Base-by-base conservation (phyloP, 352 stramenopile species). In the Phytopythium litorale region DNA sequence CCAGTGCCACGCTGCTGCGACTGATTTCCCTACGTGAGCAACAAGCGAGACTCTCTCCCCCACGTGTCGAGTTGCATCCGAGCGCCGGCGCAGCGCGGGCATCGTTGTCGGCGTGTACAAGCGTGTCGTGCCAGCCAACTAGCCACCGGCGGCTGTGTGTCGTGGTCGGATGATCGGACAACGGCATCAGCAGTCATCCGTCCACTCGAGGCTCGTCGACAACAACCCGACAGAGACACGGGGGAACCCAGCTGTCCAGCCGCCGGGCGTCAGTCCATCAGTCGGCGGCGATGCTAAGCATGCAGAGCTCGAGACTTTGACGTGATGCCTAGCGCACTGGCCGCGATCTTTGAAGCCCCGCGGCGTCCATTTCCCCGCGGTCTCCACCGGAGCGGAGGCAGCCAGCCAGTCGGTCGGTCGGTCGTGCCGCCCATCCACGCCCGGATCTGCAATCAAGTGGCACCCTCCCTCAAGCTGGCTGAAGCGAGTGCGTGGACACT, bases 391-490 rank as follows among this genome's bases (percentile, higher is more conserved):
- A 43, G 37, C 37, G 33, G 33, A 37, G 33, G 5, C 33, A 37
- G 33, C 9, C 33, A 9, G 33, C 9, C 33, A 9, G 5, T 37
- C 37, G 37, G 4, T 48, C 42, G 18, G 42, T 11, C 2, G 19
- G 2, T 18, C 42, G 19, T 8, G n/a, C 15, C 42, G 38, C 46
- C 25, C 23, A 37, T 54, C 48, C 21, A 8, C 16, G 13, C 23
- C 9, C 25, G 21, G 48, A 54, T 54, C 48, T 54, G 48, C 48
- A 54, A 54, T 54, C 48, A 54, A 54, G 48, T 21, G 25, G 25
- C 23, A 37, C 21, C n/a, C 8, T 25, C 45, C 46, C 33, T 33
- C n/a, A n/a, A n/a, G n/a, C 16, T 12, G 42, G 4, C 37, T 43
- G 13, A 43, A 43, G 37, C 3, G 12, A 13, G 37, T 19, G 37